Conservation (phyloP, 2,329 filamentous ascomycete genomes). For the Phyllosticta capitalensis region DNA sequence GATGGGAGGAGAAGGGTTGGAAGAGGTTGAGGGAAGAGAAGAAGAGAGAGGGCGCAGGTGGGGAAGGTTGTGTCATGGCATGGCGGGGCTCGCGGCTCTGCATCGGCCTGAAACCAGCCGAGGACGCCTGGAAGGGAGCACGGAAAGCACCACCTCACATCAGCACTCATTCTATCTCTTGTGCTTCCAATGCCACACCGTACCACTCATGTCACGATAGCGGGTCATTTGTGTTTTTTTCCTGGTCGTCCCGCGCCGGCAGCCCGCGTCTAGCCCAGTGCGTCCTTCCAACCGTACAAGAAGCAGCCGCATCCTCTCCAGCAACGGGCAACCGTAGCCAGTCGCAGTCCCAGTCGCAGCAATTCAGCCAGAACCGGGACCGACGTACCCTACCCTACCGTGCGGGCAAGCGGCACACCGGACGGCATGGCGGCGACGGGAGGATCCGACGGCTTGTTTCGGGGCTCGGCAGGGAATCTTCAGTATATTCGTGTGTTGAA, state of each 20-base stretch:
- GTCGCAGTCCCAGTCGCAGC: not conserved
- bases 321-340: too few species aligned
- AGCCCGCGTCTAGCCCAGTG: not conserved
- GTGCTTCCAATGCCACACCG: not conserved
- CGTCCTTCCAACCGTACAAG: not conserved
- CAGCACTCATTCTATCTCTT: not conserved
- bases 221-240: not conserved
- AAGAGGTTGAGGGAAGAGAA: not conserved
- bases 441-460: not conserved
- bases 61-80: slow-evolving; percentile 10
- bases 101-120: slow-evolving; percentile 5
- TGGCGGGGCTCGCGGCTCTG: slow-evolving; percentile 9
- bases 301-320: not conserved
- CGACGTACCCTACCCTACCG: too few species aligned
- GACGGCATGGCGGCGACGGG: not conserved
- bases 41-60: not conserved
- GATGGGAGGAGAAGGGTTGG: not conserved
- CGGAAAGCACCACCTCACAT: not conserved
- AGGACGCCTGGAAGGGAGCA: not conserved
- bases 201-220: not conserved
- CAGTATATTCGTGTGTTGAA: not conserved
- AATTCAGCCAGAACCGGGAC: not conserved
- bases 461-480: not conserved
- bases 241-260: not conserved
- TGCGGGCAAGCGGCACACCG: not conserved